A percentile compares a stretch with the other conserved stretches of the same genome.
Conservation (phyloP, 1,139 yeast genomes). For the Blastobotrys serpentis region DNA sequence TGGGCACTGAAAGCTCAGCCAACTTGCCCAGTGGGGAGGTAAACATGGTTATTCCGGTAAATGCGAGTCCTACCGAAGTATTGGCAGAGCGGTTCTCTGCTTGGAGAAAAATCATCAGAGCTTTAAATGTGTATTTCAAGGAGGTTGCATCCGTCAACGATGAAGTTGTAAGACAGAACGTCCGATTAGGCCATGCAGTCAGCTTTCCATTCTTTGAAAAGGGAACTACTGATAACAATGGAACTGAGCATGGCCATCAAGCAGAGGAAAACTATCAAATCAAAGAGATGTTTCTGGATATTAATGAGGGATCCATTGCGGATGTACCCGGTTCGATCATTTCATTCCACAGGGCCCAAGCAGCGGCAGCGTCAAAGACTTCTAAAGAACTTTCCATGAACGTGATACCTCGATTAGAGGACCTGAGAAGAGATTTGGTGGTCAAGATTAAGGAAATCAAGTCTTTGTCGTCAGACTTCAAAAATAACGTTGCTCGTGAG, state of each 20-base stretch:
- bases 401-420: constrained; percentile 82
- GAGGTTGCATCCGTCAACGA: constrained; percentile 86
- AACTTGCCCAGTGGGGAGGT: constrained; percentile 8
- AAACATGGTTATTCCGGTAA: constrained; percentile 45
- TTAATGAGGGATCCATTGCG: constrained; percentile 78
- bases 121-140: constrained; percentile 68
- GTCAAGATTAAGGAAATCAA: constrained; percentile 87
- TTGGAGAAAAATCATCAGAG: constrained; percentile 79
- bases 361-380: constrained; percentile 61
- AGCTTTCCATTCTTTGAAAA: constrained; percentile 50
- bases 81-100: constrained; percentile 80
- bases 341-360: constrained; percentile 72
- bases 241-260: constrained; percentile 14
- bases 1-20: constrained; percentile 6
- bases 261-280: constrained; percentile 14
- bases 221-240: constrained; percentile 28
- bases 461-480: constrained; percentile 77
- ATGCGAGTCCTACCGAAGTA: constrained; percentile 78
- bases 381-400: constrained; percentile 67
- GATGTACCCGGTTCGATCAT: constrained; percentile 76
- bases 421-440: constrained; percentile 73
- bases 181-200: constrained; percentile 77
- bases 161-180: constrained; percentile 80
- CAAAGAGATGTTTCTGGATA: constrained; percentile 55
- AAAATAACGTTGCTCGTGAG: constrained; percentile 69